Evolutionary conservation across 352 stramenopile genomes (phyloP), one percentile per base, ranked within the genome.

Genomic region (Globisporangium mamillatum): DNA sequence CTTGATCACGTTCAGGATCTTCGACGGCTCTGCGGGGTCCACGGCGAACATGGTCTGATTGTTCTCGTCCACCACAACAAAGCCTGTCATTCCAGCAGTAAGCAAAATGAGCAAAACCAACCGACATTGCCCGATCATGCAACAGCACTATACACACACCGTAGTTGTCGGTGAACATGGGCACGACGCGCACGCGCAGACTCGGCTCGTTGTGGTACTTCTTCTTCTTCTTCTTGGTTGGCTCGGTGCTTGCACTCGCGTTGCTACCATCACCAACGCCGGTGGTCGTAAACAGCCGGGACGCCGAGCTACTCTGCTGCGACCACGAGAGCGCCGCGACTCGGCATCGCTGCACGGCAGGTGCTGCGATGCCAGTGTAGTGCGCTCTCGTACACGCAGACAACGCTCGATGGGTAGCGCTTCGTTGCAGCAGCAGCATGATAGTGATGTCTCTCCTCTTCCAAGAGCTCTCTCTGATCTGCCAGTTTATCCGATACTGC

Each of bases 151-250:
- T 32, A 32, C 5, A 48, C 2, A 22, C 54, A 92, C 86, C 88
- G 56, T 95, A 95, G 72, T 95, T 95, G 68, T 95, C 88, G 27
- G 76, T 53, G 66, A 95, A 87, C 88, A 95, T 93, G 60, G 84
- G 73, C 66, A 95, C 83, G 22, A 95, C 71, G n/a, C 88, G 84
- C 48, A 95, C 88, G 55, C 88, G 86, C 25, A 95, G 74, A 78
- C 85, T 92, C 20, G 88, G 88, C 9, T 95, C 88, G 12, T 85
- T 84, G 32, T 81, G 72, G 59, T 84, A 86, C 50, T 88, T 86
- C 64, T 84, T 87, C 66, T 78, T 87, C 66, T 78, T 85, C 32
- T 72, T 70, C 27, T 52, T 52, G 44, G 73, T 78, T 3, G 32
- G 20, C 1, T 46, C 34, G 1, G 29, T 24, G 3, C 32, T 48